phyloP scores from a whole-genome alignment of 345 rosid species.

The Excoecaria cochinchinensis region DNA sequence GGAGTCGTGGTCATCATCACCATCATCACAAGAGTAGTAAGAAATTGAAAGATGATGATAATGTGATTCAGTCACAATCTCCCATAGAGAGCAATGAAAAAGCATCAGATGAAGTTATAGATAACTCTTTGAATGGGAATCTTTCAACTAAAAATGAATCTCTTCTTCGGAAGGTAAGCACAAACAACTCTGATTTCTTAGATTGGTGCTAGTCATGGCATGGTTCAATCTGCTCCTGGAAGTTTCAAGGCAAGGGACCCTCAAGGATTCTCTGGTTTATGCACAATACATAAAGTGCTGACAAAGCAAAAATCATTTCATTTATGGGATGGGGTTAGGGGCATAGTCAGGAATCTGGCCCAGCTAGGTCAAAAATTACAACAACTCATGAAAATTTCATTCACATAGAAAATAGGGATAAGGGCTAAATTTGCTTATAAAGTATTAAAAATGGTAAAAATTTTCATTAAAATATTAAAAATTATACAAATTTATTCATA shows the following conservation, averaged over 20 bases:
- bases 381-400: too few relatives aligned
- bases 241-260: neutral
- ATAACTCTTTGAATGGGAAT: constrained; percentile 40
- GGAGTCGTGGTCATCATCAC: constrained; percentile 76
- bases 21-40: constrained; percentile 55
- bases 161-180: constrained; percentile 68
- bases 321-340: neutral
- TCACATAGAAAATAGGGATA: too few relatives aligned
- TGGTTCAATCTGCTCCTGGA: neutral
- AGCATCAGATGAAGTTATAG: constrained; percentile 36
- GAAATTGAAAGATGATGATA: constrained; percentile 53
- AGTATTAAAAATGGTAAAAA: too few relatives aligned
- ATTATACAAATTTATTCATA: too few relatives aligned
- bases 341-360: too few relatives aligned
- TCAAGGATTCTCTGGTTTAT: neutral
- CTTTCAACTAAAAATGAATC: constrained; percentile 28
- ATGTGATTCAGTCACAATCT: constrained; percentile 30
- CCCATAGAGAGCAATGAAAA: constrained; percentile 34
- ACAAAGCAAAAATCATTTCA: neutral
- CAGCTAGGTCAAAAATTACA: too few relatives aligned
- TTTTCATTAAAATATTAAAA: too few relatives aligned
- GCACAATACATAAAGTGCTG: neutral
- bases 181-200: neutral
- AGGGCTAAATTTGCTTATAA: too few relatives aligned
- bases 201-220: neutral